A percentile compares a stretch with the other conserved stretches of the same genome.
Conservation (phyloP, 192 early-diverging fungal genomes). For the Backusella morwellensis region DNA sequence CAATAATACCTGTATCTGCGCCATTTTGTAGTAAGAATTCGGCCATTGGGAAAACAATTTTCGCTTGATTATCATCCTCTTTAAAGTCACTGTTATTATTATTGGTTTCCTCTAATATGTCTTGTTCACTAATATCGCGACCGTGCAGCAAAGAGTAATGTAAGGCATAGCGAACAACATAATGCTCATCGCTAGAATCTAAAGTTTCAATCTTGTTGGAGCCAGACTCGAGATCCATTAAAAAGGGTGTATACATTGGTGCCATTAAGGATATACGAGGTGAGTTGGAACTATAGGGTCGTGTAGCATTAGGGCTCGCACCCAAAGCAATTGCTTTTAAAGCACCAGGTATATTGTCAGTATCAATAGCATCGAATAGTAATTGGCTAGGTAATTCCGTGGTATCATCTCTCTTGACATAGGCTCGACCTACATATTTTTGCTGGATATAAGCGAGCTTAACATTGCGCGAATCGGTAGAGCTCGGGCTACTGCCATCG, state of each 20-base stretch:
- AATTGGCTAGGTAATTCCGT: background rate
- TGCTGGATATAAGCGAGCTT: slow-evolving; percentile 58
- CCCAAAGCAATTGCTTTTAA: slow-evolving; percentile 41
- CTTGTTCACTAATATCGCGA: background rate
- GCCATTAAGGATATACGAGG: background rate
- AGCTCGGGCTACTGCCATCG: slow-evolving; percentile 29
- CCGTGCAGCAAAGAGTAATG: slow-evolving; percentile 13
- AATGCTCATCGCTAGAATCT: background rate
- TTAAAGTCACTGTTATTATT: background rate
- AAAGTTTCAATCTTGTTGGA: background rate
- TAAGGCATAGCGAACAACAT: slow-evolving; percentile 1
- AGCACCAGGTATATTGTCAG: slow-evolving; percentile 40
- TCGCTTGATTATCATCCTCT: background rate
- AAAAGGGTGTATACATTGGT: background rate
- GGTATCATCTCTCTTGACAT: slow-evolving; percentile 29
- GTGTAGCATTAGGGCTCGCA: slow-evolving; percentile 44
- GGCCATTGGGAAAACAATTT: slow-evolving; percentile 46
- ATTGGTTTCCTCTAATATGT: background rate
- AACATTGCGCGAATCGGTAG: slow-evolving; percentile 43
- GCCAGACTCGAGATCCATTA: background rate
- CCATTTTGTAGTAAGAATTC: slow-evolving; percentile 68
- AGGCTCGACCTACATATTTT: slow-evolving; percentile 57
- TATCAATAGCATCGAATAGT: slow-evolving; percentile 27
- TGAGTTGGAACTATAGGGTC: slow-evolving; percentile 14
- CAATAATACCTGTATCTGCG: slow-evolving; percentile 31